Evolutionary conservation across 129 eudicot species (phyloP).

Genomic region (Flaveria ramosissima): DNA sequence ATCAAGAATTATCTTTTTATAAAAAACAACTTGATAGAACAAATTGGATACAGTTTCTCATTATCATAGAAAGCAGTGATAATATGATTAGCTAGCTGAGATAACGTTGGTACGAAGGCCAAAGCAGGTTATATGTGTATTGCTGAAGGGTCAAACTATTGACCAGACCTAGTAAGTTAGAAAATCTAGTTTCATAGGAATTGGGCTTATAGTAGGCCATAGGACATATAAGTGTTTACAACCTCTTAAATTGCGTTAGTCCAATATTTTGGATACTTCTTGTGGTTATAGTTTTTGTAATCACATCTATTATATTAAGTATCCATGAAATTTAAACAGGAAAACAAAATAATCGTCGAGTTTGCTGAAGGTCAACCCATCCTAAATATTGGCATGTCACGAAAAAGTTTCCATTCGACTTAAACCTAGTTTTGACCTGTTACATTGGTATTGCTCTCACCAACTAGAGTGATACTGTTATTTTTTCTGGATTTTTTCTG

Average conservation of each 20-base stretch:
- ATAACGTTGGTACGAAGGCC: conserved; percentile 1
- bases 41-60: background rate
- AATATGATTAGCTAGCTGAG: conserved; percentile 3
- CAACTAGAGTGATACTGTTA: conserved; percentile 16
- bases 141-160: background rate
- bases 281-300: background rate
- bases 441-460: conserved; percentile 11
- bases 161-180: background rate
- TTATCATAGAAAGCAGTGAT: background rate
- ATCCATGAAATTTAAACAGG: background rate
- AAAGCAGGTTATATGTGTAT: background rate
- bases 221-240: background rate
- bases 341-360: background rate
- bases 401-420: background rate
- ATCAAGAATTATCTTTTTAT: background rate
- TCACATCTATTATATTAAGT: background rate
- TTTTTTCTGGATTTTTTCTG: background rate
- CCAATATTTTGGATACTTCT: too few relatives aligned
- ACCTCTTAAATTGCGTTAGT: background rate
- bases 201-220: background rate
- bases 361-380: conserved; percentile 7
- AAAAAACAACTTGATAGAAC: background rate
- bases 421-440: background rate
- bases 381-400: conserved; percentile 13
- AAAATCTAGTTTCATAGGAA: background rate